Evolutionary conservation across 305 asterid genomes (phyloP).

Genomic region (Plantago lanceolata): DNA sequence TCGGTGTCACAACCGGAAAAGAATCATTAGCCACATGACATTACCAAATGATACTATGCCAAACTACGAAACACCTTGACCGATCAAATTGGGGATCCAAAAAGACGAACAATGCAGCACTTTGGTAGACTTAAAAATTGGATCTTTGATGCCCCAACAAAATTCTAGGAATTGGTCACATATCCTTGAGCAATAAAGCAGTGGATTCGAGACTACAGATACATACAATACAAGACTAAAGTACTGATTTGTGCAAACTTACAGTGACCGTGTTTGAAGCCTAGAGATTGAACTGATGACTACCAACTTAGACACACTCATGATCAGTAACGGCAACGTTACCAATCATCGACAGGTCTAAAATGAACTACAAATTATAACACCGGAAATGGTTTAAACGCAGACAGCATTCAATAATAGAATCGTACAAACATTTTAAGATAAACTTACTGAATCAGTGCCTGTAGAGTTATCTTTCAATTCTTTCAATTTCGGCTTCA

Average conservation of each 20-base stretch:
- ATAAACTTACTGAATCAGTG: slow-evolving; percentile 40
- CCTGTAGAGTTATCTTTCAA: slow-evolving; percentile 21
- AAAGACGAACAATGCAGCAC: background rate
- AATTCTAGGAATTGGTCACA: background rate
- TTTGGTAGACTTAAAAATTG: no score
- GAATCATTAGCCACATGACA: background rate
- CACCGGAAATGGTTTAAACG: background rate
- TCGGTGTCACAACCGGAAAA: background rate
- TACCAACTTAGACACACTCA: background rate
- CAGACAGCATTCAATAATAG: background rate
- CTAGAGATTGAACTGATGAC: background rate
- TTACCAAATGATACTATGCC: background rate
- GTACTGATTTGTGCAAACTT: background rate
- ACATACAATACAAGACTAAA: no score
- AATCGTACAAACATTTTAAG: background rate
- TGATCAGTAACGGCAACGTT: background rate
- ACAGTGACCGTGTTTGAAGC: background rate
- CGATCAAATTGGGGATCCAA: background rate
- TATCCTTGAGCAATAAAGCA: background rate
- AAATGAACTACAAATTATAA: background rate
- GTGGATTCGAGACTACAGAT: background rate
- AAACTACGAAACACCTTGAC: background rate
- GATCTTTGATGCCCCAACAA: no score
- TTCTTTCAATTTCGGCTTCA: slow-evolving; percentile 35
- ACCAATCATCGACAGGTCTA: no score